A percentile compares a stretch with the other conserved stretches of the same genome.
Evolutionary conservation across 2,329 filamentous ascomycete genomes (phyloP).

Genomic region (Aspergillus carbonarius): DNA sequence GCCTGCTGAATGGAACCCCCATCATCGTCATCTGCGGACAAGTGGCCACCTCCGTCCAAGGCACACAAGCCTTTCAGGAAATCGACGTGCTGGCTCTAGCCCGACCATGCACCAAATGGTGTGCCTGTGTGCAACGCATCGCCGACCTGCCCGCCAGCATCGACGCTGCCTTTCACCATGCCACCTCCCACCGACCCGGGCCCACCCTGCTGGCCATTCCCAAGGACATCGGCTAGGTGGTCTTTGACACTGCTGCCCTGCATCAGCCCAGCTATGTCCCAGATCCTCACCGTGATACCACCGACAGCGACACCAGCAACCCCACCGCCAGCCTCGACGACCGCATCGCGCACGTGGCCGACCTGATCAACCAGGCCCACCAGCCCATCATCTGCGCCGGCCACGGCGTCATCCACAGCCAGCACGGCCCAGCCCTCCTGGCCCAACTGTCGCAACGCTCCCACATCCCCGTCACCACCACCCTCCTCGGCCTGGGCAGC

Average conservation of each 20-base stretch:
- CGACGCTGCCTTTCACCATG: conserved; percentile 95
- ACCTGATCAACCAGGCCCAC: conserved; percentile 80
- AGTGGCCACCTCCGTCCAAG: conserved; percentile 81
- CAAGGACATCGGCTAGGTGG: conserved; percentile 82
- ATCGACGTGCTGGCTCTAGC: conserved; percentile 89
- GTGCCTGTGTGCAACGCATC: conserved; percentile 89
- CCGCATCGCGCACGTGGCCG: conserved; percentile 66
- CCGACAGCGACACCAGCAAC: neutral
- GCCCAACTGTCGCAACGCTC: conserved; percentile 79
- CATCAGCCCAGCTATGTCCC: conserved; percentile 56
- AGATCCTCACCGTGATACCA: too few relatives aligned
- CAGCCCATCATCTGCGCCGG: conserved; percentile 91
- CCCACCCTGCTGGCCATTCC: conserved; percentile 91
- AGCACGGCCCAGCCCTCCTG: conserved; percentile 72
- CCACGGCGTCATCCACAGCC: conserved; percentile 73
- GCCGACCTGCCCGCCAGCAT: conserved; percentile 85
- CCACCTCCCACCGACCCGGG: conserved; percentile 83
- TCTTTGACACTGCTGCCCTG: conserved; percentile 75
- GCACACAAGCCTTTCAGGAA: conserved; percentile 92
- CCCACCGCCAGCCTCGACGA: neutral
- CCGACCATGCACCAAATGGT: conserved; percentile 93
- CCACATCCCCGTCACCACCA: conserved; percentile 88
- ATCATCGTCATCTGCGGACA: conserved; percentile 92
- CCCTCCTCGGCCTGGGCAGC: conserved; percentile 82
- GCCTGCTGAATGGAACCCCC: conserved; percentile 86